phyloP scores from a whole-genome alignment of 306 rosid genomes.

The Luffa aegyptiaca region DNA sequence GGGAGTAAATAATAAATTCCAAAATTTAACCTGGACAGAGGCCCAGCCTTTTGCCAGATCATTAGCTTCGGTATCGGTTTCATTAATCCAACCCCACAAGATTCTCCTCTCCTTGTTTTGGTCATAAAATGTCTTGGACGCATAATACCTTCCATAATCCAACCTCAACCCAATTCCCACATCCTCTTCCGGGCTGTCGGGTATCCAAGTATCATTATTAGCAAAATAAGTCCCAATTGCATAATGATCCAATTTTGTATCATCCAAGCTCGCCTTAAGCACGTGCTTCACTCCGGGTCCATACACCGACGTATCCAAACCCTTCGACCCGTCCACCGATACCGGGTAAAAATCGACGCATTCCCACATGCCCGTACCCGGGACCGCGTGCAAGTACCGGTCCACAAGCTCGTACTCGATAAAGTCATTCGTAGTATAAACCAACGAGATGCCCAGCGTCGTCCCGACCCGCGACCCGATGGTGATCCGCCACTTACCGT shows the following conservation, averaged over 20 bases:
- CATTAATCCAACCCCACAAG: constrained; percentile 72
- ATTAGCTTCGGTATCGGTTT: constrained; percentile 50
- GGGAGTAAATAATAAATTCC: neutral
- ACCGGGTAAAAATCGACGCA: constrained; percentile 81
- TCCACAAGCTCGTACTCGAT: constrained; percentile 23
- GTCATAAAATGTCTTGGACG: constrained; percentile 77
- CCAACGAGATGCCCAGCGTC: constrained; percentile 36
- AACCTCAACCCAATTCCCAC: constrained; percentile 67
- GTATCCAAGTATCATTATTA: constrained; percentile 71
- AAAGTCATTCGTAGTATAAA: constrained; percentile 48
- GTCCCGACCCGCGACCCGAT: constrained; percentile 41
- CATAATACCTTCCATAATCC: constrained; percentile 82
- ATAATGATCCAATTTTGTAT: constrained; percentile 44
- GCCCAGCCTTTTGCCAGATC: constrained; percentile 77
- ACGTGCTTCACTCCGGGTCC: constrained; percentile 54
- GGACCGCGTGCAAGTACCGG: constrained; percentile 38
- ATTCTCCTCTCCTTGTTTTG: constrained; percentile 49
- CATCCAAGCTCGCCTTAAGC: constrained; percentile 69
- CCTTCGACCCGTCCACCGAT: constrained; percentile 33
- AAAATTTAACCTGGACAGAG: constrained; percentile 48
- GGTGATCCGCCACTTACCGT: constrained; percentile 48
- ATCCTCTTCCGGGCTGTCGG: constrained; percentile 67
- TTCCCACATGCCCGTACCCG: constrained; percentile 96
- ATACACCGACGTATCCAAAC: constrained; percentile 51
- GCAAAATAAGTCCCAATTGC: constrained; percentile 54